Evolutionary conservation across 345 rosid species (phyloP).

Genomic region (Lenwebbia sp.): DNA sequence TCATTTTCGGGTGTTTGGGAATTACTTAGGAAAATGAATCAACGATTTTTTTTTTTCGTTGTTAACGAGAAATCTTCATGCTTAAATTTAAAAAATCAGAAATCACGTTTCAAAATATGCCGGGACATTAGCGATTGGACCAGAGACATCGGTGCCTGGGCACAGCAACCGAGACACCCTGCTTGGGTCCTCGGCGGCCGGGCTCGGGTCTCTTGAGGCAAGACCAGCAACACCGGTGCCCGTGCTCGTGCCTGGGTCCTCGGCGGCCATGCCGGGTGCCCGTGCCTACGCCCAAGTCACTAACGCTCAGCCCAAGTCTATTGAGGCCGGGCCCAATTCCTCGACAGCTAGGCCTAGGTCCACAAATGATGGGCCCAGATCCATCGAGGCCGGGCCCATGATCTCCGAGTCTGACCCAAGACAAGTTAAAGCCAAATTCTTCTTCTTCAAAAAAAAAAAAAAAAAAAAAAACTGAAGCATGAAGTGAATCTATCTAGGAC

Average conservation of each 20-base stretch:
- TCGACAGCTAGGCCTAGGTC: neutral
- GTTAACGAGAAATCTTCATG: neutral
- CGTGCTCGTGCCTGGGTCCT: neutral
- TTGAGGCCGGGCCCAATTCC: neutral
- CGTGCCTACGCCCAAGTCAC: neutral
- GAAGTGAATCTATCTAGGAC: neutral
- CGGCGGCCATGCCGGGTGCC: too few relatives aligned
- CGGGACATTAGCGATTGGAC: neutral
- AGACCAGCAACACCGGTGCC: neutral
- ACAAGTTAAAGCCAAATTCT: neutral
- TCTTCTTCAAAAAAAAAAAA: neutral
- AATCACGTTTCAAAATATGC: neutral
- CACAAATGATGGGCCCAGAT: neutral
- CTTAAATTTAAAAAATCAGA: neutral
- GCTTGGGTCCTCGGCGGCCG: rapidly evolving
- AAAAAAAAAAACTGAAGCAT: neutral
- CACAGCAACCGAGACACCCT: neutral
- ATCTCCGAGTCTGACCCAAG: neutral
- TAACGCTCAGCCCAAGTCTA: neutral
- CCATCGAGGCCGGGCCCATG: neutral
- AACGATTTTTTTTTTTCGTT: too few relatives aligned
- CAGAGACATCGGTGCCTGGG: neutral
- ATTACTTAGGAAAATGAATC: neutral
- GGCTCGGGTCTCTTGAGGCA: neutral
- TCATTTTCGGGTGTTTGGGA: neutral